These are phyloP conservation scores for Penicillium goetzii DNA, from an alignment of 495 filamentous ascomycete species.

Conservation along the genomic window DNA sequence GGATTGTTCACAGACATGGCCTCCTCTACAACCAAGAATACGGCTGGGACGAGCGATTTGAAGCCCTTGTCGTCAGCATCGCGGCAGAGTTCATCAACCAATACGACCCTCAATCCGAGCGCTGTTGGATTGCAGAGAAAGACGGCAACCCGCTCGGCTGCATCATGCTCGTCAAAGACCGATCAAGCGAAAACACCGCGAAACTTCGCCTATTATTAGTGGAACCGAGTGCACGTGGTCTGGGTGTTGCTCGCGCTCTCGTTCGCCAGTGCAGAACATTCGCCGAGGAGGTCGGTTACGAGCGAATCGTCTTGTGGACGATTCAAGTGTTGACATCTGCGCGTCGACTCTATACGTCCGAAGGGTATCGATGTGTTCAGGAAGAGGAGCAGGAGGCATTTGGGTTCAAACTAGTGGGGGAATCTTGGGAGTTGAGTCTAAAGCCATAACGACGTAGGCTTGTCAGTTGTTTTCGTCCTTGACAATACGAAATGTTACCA, in stretches of 20 bases:
- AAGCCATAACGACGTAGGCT: neutral
- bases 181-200: conserved; percentile 17
- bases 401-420: conserved; percentile 28
- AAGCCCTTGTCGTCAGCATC: conserved; percentile 30
- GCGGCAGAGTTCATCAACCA: conserved; percentile 32
- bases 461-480: too few relatives aligned
- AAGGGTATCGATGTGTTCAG: conserved; percentile 34
- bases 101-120: conserved; percentile 28
- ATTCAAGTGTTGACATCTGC: conserved; percentile 31
- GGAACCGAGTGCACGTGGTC: conserved; percentile 34
- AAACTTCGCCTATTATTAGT: conserved; percentile 36
- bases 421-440: conserved; percentile 24
- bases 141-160: conserved; percentile 31
- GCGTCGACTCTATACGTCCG: conserved; percentile 30
- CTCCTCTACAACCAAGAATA: conserved; percentile 33
- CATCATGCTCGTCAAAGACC: conserved; percentile 37
- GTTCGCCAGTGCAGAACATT: conserved; percentile 32
- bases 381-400: conserved; percentile 31
- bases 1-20: conserved; percentile 34
- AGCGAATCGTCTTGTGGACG: conserved; percentile 33
- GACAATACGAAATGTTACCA: too few relatives aligned
- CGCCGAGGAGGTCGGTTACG: conserved; percentile 35
- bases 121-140: conserved; percentile 39
- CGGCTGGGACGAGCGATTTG: conserved; percentile 31
- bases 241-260: conserved; percentile 30